phyloP scores from a whole-genome alignment of 2,329 filamentous ascomycete genomes.

The Tolypocladium guangdongense region DNA sequence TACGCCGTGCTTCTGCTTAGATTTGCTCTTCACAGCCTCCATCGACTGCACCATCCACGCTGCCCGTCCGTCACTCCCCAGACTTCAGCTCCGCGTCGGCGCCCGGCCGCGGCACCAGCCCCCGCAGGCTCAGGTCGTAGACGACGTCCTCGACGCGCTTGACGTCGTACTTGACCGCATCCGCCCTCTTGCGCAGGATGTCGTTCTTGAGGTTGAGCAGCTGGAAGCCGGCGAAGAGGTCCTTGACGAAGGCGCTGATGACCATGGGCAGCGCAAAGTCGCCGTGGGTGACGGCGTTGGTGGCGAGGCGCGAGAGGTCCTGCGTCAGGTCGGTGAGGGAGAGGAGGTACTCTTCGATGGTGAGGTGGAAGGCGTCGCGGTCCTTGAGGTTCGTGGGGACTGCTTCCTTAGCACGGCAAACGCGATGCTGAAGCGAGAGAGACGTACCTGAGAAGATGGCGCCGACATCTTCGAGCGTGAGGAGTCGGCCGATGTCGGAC shows the following conservation, averaged over 20 bases:
- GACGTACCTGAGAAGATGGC: conserved; percentile 53
- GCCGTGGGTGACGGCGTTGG: conserved; percentile 82
- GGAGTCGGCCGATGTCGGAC: conserved; percentile 52
- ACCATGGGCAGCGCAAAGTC: conserved; percentile 77
- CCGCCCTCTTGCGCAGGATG: conserved; percentile 71
- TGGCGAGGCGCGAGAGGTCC: conserved; percentile 80
- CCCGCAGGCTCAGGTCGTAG: conserved; percentile 84
- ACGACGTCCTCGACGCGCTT: conserved; percentile 98
- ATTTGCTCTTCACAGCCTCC: no score
- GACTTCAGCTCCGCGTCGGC: conserved; percentile 28
- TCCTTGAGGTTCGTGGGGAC: conserved; percentile 90
- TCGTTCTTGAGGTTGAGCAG: conserved; percentile 97
- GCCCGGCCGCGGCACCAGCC: conserved; percentile 52
- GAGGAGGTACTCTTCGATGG: conserved; percentile 93
- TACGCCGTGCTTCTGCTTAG: background rate
- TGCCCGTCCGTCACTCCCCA: conserved; percentile 11
- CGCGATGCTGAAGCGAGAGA: no score
- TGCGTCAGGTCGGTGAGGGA: conserved; percentile 79
- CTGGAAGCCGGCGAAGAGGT: conserved; percentile 92
- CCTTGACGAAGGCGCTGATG: conserved; percentile 89
- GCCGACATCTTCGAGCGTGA: conserved; percentile 84
- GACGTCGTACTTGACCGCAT: conserved; percentile 93
- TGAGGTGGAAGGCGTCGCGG: conserved; percentile 83
- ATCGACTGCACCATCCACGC: background rate
- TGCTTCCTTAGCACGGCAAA: conserved; percentile 26